Evolutionary conservation across 1,284 basidiomycete species (phyloP), one percentile per base, ranked within the genome.

Genomic region (Naganishia cerealis): DNA sequence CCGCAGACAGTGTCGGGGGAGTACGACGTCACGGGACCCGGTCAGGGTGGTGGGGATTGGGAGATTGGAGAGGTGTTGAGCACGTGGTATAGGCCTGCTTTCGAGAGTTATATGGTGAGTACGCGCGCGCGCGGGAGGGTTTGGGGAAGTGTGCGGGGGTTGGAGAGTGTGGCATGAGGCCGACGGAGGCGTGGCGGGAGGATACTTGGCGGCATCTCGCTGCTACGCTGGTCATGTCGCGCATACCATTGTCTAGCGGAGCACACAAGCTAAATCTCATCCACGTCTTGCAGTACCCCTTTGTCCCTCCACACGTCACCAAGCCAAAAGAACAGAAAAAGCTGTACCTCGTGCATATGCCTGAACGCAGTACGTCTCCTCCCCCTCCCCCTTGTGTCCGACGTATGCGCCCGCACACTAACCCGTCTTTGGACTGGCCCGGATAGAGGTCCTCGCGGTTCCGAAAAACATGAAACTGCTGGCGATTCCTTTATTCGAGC

Each of bases 281-380:
- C 43, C 38, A 2, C 18, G 38, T 33, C 26, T 16, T n/a, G 70
- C 72, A 97, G 94, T 99, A 99, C 77, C 95, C 95, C 0, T 98
- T 96, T 80, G 86, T 94, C 67, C 95, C 95, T 0, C 92, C 94
- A 52, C 95, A 99, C 81, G 91, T 97, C 69, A 94, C 92, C 53
- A 92, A 94, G 78, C 95, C 95, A 10, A 99, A 98, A 81, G 95
- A 99, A 79, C 92, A 92, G 84, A 98, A 97, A 83, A 96, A 94
- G 79, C 85, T 97, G 57, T 98, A 92, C 82, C 84, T 98, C 54
- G 92, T 98, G 7, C 91, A 95, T 75, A 91, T 98, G 87, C 94
- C 95, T 0, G 90, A 93, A 76, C 86, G 88, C 71, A 95, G 94
- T 96, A 71, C 74, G 90, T 86, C 10, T 38, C 53, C 52, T 36